A percentile compares a stretch with the other conserved stretches of the same genome.
Conservation (phyloP, 148 eudicot genomes). For the Euryodendron excelsum region DNA sequence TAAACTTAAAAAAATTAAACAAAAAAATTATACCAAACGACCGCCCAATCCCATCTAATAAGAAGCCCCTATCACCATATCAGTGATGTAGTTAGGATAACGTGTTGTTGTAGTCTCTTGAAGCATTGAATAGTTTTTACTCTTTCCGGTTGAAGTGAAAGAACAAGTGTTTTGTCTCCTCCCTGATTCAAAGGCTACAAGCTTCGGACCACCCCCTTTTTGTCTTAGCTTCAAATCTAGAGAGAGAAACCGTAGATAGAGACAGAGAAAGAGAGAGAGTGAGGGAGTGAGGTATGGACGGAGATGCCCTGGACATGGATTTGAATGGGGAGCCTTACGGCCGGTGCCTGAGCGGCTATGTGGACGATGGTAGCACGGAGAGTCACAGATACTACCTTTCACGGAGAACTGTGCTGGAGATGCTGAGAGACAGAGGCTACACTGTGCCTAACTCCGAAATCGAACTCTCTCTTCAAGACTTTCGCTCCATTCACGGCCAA, state of each 20-base stretch:
- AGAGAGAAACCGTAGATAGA: neutral
- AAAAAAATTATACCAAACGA: too few relatives aligned
- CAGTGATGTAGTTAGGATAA: too few relatives aligned
- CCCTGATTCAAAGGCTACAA: too few relatives aligned
- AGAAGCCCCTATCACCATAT: too few relatives aligned
- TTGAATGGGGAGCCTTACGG: constrained; percentile 22
- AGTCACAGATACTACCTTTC: constrained; percentile 81
- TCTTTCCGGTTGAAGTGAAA: too few relatives aligned
- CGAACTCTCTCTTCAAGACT: constrained; percentile 47
- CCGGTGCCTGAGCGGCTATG: constrained; percentile 46
- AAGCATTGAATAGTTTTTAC: too few relatives aligned
- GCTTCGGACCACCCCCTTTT: too few relatives aligned
- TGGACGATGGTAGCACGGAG: constrained; percentile 63
- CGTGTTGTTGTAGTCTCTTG: too few relatives aligned
- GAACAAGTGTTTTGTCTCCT: too few relatives aligned
- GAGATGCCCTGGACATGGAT: constrained; percentile 31
- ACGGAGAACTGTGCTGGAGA: constrained; percentile 63
- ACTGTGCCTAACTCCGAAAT: constrained; percentile 56
- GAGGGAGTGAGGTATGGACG: constrained; percentile 29
- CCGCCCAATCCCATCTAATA: too few relatives aligned
- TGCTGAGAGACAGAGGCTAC: constrained; percentile 84
- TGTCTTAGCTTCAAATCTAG: neutral
- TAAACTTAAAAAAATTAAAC: too few relatives aligned
- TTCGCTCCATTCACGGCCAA: constrained; percentile 51
- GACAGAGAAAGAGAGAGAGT: constrained; percentile 11